These are phyloP conservation scores for Paracorniculantispora psalliotae DNA, from an alignment of 2,329 filamentous ascomycete genomes.

Conservation along the genomic window DNA sequence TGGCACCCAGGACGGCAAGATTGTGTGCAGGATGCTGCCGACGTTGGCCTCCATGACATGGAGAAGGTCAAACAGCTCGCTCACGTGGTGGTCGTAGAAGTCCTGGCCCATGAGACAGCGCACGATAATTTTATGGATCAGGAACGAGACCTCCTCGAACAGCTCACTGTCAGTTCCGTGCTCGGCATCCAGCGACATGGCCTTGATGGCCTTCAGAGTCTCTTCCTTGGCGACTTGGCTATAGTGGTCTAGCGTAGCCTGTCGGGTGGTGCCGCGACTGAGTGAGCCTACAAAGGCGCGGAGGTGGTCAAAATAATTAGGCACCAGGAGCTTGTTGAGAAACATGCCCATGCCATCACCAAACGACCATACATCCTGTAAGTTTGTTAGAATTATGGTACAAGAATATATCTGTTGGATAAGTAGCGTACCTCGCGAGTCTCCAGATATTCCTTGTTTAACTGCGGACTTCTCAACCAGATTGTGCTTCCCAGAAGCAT, in stretches of 20 bases:
- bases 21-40: conserved; percentile 11
- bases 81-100: conserved; percentile 16
- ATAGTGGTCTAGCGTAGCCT: conserved; percentile 10
- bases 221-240: conserved; percentile 16
- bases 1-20: conserved; percentile 17
- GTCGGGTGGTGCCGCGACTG: conserved; percentile 13
- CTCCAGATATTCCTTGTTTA: conserved; percentile 15
- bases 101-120: conserved; percentile 18
- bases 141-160: conserved; percentile 14
- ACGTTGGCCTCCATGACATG: conserved; percentile 16
- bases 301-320: conserved; percentile 15
- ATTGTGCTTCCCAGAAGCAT: conserved; percentile 14
- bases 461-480: conserved; percentile 11
- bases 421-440: conserved; percentile 14
- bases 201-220: conserved; percentile 12
- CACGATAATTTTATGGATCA: conserved; percentile 16
- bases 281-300: conserved; percentile 12
- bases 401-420: neutral
- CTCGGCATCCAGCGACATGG: conserved; percentile 13
- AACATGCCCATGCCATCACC: conserved; percentile 13
- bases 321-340: conserved; percentile 18
- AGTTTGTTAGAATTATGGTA: neutral
- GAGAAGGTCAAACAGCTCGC: conserved; percentile 16
- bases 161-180: conserved; percentile 10
- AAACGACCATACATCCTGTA: conserved; percentile 3